These are phyloP conservation scores for Trichoderma guizhouense DNA, from an alignment of 2,329 filamentous ascomycete genomes.

Conservation along the genomic window DNA sequence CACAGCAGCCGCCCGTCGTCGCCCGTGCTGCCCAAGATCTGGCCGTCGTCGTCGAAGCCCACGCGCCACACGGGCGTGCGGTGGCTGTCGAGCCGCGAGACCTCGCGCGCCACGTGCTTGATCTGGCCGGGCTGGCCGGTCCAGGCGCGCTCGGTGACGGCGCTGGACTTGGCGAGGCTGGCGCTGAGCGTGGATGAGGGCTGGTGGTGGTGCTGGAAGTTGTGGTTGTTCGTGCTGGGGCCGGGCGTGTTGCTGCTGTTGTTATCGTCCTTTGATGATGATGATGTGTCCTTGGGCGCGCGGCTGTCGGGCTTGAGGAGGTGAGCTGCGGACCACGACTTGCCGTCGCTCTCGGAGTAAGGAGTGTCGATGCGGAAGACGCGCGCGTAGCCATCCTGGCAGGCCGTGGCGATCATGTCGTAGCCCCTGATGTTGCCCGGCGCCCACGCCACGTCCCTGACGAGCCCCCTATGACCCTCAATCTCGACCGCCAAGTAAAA, in stretches of 20 bases:
- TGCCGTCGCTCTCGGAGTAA: constrained; percentile 43
- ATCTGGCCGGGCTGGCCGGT: constrained; percentile 63
- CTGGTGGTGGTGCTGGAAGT: constrained; percentile 29
- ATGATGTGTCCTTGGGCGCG: constrained; percentile 25
- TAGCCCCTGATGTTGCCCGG: constrained; percentile 86
- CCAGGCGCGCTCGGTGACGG: constrained; percentile 46
- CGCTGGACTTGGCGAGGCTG: constrained; percentile 50
- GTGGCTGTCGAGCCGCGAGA: constrained; percentile 65
- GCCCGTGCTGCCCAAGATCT: constrained; percentile 71
- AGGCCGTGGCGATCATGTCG: constrained; percentile 86
- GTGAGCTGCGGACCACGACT: constrained; percentile 48
- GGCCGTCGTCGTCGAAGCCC: constrained; percentile 66
- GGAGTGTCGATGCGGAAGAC: constrained; percentile 79
- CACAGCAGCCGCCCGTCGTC: constrained; percentile 68
- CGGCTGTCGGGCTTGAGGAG: constrained; percentile 38
- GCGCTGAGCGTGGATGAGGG: constrained; percentile 48
- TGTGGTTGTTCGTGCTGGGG: constrained; percentile 19
- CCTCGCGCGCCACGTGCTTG: constrained; percentile 53
- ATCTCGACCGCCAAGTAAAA: constrained; percentile 84
- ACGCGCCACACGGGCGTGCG: constrained; percentile 73
- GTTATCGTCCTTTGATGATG: constrained; percentile 29
- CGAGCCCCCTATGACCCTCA: constrained; percentile 67
- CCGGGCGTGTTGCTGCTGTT: constrained; percentile 23
- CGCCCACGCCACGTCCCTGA: constrained; percentile 89
- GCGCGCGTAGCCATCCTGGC: constrained; percentile 84